A percentile compares a stretch with the other conserved stretches of the same genome.
These are phyloP conservation scores for Rasamsonia emersonii DNA, from an alignment of 2,329 filamentous ascomycete species.

Conservation along the genomic window DNA sequence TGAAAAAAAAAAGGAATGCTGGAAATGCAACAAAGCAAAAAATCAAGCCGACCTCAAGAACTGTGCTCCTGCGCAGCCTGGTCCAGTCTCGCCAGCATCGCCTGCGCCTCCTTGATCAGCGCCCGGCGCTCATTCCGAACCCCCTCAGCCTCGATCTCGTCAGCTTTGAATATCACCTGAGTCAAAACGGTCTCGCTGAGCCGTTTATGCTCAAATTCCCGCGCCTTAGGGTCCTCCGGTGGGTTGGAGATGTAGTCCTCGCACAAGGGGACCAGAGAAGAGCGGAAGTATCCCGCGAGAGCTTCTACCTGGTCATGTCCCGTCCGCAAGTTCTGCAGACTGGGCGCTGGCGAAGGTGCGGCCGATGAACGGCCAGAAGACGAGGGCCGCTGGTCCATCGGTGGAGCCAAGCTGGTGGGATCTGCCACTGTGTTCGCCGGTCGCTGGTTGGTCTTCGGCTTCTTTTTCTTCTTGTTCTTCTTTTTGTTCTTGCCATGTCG, in stretches of 20 bases:
- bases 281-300: conserved; percentile 28
- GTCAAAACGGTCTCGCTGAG: conserved; percentile 36
- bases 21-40: background rate
- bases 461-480: conserved; percentile 14
- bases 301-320: conserved; percentile 31
- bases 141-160: conserved; percentile 62
- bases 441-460: background rate
- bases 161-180: conserved; percentile 47
- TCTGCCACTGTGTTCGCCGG: conserved; percentile 1
- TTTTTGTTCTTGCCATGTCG: conserved; percentile 6
- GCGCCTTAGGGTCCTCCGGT: conserved; percentile 30
- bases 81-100: conserved; percentile 30
- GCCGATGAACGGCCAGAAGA: conserved; percentile 8
- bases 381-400: conserved; percentile 10
- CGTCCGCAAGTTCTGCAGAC: conserved; percentile 21
- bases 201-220: conserved; percentile 36
- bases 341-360: conserved; percentile 24
- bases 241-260: conserved; percentile 30
- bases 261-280: conserved; percentile 29
- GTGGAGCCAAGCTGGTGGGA: conserved; percentile 12
- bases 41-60: background rate
- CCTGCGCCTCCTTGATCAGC: conserved; percentile 36
- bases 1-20: no score
- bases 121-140: conserved; percentile 41
- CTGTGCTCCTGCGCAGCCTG: conserved; percentile 15